These are phyloP conservation scores for Phytophthora meadii DNA, from an alignment of 352 stramenopile species.

Conservation along the genomic window DNA sequence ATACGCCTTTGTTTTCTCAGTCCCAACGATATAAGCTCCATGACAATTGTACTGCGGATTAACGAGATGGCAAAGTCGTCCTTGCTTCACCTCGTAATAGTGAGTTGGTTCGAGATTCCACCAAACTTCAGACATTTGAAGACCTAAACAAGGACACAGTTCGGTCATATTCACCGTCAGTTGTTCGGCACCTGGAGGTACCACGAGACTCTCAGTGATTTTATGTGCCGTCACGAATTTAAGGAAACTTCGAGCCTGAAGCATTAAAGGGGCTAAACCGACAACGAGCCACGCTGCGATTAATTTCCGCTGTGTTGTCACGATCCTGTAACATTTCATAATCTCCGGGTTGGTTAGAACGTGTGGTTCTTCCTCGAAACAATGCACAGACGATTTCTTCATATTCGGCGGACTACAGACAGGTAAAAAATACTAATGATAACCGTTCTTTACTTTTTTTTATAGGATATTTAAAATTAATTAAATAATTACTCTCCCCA, in stretches of 20 bases:
- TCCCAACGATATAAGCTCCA: slow-evolving; percentile 4
- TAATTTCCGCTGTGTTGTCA: slow-evolving; percentile 2
- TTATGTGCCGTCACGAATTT: slow-evolving; percentile 11
- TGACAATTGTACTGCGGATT: slow-evolving; percentile 20
- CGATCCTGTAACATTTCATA: neutral
- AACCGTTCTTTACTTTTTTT: too few relatives aligned
- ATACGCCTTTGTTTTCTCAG: slow-evolving; percentile 7
- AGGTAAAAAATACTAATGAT: too few relatives aligned
- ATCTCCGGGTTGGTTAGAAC: neutral
- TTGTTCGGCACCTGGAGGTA: neutral
- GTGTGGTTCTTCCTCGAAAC: neutral
- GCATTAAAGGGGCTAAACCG: neutral
- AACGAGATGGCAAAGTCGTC: slow-evolving; percentile 6
- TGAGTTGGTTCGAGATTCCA: slow-evolving; percentile 6
- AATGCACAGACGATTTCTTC: neutral
- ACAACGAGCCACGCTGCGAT: slow-evolving; percentile 4
- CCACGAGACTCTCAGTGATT: slow-evolving; percentile 1
- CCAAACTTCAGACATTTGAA: slow-evolving; percentile 8
- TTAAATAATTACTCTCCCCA: too few relatives aligned
- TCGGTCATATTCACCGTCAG: neutral
- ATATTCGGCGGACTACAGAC: neutral
- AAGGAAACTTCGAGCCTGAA: slow-evolving; percentile 9
- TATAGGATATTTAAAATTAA: too few relatives aligned
- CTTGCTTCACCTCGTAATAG: neutral
- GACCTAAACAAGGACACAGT: slow-evolving; percentile 5